Evolutionary conservation across 768 basidiomycete genomes (phyloP).

Genomic region (Leccinum incarnatum): DNA sequence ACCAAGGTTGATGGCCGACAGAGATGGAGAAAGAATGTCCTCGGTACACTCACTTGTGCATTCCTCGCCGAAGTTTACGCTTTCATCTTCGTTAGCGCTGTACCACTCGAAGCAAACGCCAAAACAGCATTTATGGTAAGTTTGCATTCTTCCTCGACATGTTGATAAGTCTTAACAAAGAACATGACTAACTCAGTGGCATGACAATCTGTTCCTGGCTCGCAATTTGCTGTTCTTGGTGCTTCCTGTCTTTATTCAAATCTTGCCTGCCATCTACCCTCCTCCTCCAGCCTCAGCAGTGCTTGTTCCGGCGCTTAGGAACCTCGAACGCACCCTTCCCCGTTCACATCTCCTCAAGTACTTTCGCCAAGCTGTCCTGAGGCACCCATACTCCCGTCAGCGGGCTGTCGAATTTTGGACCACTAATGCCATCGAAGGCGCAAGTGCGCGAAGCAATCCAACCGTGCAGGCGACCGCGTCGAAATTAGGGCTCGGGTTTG

Average conservation of each 20-base stretch:
- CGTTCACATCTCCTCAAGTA: slow-evolving; percentile 56
- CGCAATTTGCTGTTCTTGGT: slow-evolving; percentile 60
- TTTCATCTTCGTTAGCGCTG: slow-evolving; percentile 44
- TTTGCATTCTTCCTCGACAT: neutral
- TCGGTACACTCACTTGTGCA: slow-evolving; percentile 48
- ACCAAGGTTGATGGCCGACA: slow-evolving; percentile 39
- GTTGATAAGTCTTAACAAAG: neutral
- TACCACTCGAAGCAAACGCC: slow-evolving; percentile 44
- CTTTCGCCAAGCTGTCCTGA: slow-evolving; percentile 54
- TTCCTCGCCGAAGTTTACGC: slow-evolving; percentile 55
- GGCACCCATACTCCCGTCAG: slow-evolving; percentile 46
- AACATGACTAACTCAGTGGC: slow-evolving; percentile 49
- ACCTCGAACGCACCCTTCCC: slow-evolving; percentile 38
- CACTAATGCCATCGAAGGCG: slow-evolving; percentile 50
- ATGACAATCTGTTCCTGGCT: slow-evolving; percentile 52
- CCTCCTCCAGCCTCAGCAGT: slow-evolving; percentile 30
- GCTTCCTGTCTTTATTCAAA: slow-evolving; percentile 50
- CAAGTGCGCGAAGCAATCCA: slow-evolving; percentile 46
- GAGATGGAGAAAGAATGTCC: slow-evolving; percentile 42
- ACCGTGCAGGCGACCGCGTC: slow-evolving; percentile 46
- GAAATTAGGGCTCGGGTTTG: slow-evolving; percentile 42
- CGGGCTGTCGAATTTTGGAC: slow-evolving; percentile 58
- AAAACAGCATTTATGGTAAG: slow-evolving; percentile 40
- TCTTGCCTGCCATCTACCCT: slow-evolving; percentile 35
- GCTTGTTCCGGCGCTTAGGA: slow-evolving; percentile 25